Base-by-base conservation (phyloP, 345 rosid genomes). In the Pistacia atlantica region DNA sequence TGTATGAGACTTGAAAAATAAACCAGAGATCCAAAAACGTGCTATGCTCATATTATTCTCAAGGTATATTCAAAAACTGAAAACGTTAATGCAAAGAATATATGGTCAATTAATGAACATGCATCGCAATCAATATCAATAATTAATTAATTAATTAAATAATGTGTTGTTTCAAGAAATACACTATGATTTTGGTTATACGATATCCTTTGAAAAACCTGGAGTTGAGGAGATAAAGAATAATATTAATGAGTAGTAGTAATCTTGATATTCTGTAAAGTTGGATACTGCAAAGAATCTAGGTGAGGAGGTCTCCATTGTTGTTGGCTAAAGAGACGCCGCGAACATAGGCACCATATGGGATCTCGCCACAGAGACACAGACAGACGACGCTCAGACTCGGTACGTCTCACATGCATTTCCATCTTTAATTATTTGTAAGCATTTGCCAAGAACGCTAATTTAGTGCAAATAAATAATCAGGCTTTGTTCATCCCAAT, bases 261-360 rank as follows among this genome's bases (percentile, higher is more conserved):
- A 38, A 38, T 42, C 9, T 5, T 42, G n/a, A n/a, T n/a, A n/a
- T n/a, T n/a, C n/a, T n/a, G 45, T 42, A 42, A 0, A 42, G 46
- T 42, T 42, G 46, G 46, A 42, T 56, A 16, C 46, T 67, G 58
- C 57, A 72, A 72, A 58, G 75, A 72, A 59, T 58, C 56, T 58
- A 14, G 56, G 66, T 42, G 65, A 17, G 25, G 49, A 11, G 51
- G 56, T 11, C 58, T 38, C 65, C 64, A 75, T 17, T 59, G 76
- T 65, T 18, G 74, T 79, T 82, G 85, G 80, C 86, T 71, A 75
- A 85, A 86, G 89, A 79, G 79, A 67, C 90, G 92, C 89, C 92
- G 90, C 87, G 69, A 84, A 85, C 83, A 75, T 70, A 80, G 92
- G 92, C 89, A 82, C 75, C 85, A 85, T 74, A 79, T 85, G 87